Evolutionary conservation across 202 grass and related monocot genomes (phyloP).

Genomic region (Cymbopogon flexuosus): DNA sequence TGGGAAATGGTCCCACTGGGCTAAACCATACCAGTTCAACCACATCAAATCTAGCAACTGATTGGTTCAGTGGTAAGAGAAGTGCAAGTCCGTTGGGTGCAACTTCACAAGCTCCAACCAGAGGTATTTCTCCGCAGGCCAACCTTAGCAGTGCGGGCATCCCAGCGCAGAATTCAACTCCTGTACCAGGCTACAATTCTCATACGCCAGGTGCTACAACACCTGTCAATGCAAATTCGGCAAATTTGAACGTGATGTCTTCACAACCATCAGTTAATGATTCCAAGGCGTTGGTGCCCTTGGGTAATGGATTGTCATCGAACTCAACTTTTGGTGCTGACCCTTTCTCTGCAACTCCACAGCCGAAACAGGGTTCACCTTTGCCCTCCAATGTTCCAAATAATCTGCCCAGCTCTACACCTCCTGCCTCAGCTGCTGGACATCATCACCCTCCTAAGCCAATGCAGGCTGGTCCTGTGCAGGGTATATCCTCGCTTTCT

Average conservation of each 20-base stretch:
- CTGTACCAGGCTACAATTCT: conserved; percentile 30
- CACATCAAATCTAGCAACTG: conserved; percentile 55
- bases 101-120: conserved; percentile 48
- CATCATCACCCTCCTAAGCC: conserved; percentile 45
- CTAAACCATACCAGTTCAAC: conserved; percentile 47
- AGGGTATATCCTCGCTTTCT: conserved; percentile 41
- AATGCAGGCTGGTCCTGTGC: conserved; percentile 31
- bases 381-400: conserved; percentile 23
- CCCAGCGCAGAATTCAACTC: conserved; percentile 33
- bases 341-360: conserved; percentile 48
- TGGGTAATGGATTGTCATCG: conserved; percentile 63
- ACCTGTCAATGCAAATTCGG: conserved; percentile 26
- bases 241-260: conserved; percentile 38
- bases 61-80: conserved; percentile 78
- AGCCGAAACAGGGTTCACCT: conserved; percentile 39
- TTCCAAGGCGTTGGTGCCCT: conserved; percentile 51
- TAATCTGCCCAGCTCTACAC: conserved; percentile 38
- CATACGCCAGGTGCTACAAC: conserved; percentile 15
- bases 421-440: conserved; percentile 33
- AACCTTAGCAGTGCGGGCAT: conserved; percentile 44
- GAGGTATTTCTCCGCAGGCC: conserved; percentile 42
- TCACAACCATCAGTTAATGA: conserved; percentile 47
- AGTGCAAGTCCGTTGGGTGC: conserved; percentile 49
- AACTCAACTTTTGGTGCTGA: conserved; percentile 57
- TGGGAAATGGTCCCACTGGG: conserved; percentile 31